Percentiles rank a stretch among this genome's conserved stretches.
These are phyloP conservation scores for Alnus glutinosa DNA, from an alignment of 306 rosid genomes.

Conservation along the genomic window DNA sequence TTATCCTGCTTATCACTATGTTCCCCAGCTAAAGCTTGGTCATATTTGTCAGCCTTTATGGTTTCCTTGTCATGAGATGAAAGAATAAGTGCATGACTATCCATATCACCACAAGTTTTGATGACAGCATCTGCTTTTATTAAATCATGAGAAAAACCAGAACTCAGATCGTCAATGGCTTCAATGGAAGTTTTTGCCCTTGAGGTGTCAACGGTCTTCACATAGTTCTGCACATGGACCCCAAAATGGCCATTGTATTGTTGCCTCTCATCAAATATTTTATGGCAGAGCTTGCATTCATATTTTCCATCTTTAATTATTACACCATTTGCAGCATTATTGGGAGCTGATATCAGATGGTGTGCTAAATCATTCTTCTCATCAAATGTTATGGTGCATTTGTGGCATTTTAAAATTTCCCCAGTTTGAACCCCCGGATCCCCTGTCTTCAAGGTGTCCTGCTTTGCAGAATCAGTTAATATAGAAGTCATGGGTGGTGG, in stretches of 20 bases:
- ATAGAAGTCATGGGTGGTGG: constrained; percentile 23
- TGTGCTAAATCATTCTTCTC: constrained; percentile 21
- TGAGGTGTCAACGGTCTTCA: constrained; percentile 6
- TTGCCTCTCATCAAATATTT: constrained; percentile 9
- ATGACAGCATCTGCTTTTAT: constrained; percentile 28
- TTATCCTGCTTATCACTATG: constrained; percentile 29
- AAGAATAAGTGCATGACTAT: constrained; percentile 5
- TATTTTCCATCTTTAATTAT: constrained; percentile 8
- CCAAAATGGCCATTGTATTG: constrained; percentile 2
- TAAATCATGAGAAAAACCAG: constrained; percentile 10
- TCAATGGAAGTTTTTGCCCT: constrained; percentile 22
- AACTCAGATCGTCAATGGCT: constrained; percentile 31
- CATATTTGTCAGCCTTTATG: constrained; percentile 33
- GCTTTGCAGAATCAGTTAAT: constrained; percentile 36
- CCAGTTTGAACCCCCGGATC: constrained; percentile 13
- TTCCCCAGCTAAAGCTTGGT: constrained; percentile 33
- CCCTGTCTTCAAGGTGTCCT: constrained; percentile 17
- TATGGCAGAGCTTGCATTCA: constrained; percentile 17
- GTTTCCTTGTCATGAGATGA: constrained; percentile 29
- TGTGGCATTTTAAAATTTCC: constrained; percentile 17
- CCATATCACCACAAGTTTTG: constrained; percentile 25
- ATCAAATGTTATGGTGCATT: background rate
- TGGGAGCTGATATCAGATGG: background rate
- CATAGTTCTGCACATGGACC: constrained; percentile 3
- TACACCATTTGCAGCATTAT: background rate